Evolutionary conservation across 2,329 filamentous ascomycete species (phyloP).

Genomic region (Monosporascus sp.): DNA sequence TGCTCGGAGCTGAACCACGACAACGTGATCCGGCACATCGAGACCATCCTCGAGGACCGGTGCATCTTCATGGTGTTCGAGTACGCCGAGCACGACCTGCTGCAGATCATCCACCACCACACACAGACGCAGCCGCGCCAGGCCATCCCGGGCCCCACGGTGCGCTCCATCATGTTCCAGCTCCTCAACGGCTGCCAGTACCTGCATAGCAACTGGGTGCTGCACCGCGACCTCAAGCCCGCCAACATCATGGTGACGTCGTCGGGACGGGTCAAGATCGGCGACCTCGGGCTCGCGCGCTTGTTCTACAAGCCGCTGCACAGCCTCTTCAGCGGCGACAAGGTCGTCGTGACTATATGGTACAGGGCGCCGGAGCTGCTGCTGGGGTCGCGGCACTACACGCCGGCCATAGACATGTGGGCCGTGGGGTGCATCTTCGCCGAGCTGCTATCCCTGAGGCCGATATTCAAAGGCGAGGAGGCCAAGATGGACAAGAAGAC

Average conservation of each 20-base stretch:
- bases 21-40: constrained; percentile 85
- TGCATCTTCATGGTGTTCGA: constrained; percentile 99
- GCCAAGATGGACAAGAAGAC: constrained; percentile 99
- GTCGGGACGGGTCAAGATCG: constrained; percentile 84
- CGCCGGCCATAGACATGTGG: constrained; percentile 95
- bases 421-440: constrained; percentile 97
- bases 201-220: constrained; percentile 92
- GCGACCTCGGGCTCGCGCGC: constrained; percentile 85
- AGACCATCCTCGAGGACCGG: constrained; percentile 97
- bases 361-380: constrained; percentile 93
- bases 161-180: constrained; percentile 94
- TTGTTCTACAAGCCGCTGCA: constrained; percentile 93
- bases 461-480: constrained; percentile 98
- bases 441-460: constrained; percentile 80
- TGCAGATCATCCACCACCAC: constrained; percentile 98
- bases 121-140: constrained; percentile 75
- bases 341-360: constrained; percentile 99
- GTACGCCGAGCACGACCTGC: constrained; percentile 93
- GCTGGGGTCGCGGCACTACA: constrained; percentile 91
- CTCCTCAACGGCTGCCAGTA: constrained; percentile 93
- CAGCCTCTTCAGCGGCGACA: constrained; percentile 87
- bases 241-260: constrained; percentile 99
- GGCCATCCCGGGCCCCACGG: constrained; percentile 79
- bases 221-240: constrained; percentile 94
- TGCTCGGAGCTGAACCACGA: constrained; percentile 86